A percentile compares a stretch with the other conserved stretches of the same genome.
phyloP scores from a whole-genome alignment of 352 stramenopile genomes.

The Peronosclerospora sorghi region DNA sequence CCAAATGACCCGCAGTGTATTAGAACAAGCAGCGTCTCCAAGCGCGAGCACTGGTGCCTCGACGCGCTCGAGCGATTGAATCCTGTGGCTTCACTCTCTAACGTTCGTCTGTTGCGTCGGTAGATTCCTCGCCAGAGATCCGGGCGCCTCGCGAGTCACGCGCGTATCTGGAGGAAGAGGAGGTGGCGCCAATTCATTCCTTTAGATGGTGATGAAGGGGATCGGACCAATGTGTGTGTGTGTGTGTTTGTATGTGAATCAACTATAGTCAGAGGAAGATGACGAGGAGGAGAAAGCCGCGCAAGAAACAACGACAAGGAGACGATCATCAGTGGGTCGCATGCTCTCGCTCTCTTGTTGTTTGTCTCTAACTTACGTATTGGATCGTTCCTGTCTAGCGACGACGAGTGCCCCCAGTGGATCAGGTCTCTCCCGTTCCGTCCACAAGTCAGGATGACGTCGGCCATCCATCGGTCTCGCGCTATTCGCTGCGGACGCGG shows the following conservation, averaged over 20 bases:
- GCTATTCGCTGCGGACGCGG: conserved; percentile 47
- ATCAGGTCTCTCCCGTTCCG: conserved; percentile 4
- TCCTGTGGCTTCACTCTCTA: not conserved
- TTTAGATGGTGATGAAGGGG: not conserved
- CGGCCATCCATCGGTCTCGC: conserved; percentile 11
- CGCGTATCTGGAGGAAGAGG: not conserved
- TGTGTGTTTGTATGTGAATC: too few species aligned
- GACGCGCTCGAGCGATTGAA: not conserved
- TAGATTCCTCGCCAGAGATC: not conserved
- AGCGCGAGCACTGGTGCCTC: not conserved
- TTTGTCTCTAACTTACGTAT: too few species aligned
- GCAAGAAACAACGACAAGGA: too few species aligned
- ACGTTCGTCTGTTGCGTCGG: not conserved
- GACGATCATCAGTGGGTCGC: too few species aligned
- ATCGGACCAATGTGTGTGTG: too few species aligned
- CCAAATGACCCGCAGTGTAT: not conserved
- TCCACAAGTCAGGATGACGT: conserved; percentile 2
- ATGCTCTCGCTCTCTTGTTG: too few species aligned
- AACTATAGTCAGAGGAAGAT: too few species aligned
- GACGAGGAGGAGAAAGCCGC: too few species aligned
- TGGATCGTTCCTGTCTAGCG: conserved; percentile 4
- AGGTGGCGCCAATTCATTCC: too few species aligned
- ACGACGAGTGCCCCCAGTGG: conserved; percentile 12
- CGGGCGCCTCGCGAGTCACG: not conserved
- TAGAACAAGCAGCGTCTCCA: not conserved